Base-by-base conservation (phyloP, 345 rosid species). In the Acer campestre region DNA sequence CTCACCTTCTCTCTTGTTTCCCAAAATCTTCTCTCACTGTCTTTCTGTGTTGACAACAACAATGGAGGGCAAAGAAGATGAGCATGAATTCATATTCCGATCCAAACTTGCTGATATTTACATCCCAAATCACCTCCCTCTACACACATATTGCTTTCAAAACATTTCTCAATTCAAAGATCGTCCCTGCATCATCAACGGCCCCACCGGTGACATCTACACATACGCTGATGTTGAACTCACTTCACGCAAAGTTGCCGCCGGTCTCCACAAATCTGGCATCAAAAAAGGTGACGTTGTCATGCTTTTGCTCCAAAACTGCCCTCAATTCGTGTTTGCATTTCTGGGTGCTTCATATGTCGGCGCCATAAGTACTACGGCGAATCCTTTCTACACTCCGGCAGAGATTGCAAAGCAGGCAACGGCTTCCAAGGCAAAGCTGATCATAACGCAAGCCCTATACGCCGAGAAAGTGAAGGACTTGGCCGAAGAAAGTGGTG, bases 291-390 rank as follows among this genome's bases (percentile, higher is more conserved):
- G 92, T 2, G 89, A 90, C n/a, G 96, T 91, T 6, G 80, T 91
- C 72, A 86, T 91, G 96, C 88, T 91, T 46, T 63, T 90, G 77
- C 88, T 91, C 63, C 92, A 81, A 10, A 90, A 91, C 87, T 87
- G 85, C 2, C 86, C 89, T 0, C 90, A 91, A 22, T 91, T 91
- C 70, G 89, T 89, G 27, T 81, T 86, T 29, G 79, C 91, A 0
- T 91, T 91, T 76, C 84, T 91, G 1, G 95, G 90, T 0, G 95
- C 92, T 0, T 87, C 93, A 0, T 66, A 9, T 63, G 78, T 75
- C 16, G 93, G 93, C 0, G 95, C 95, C 51, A 71, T 81, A 18
- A 81, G 70, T 73, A 88, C 95, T 3, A 82, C 93, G 0, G 95
- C 92, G 7, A 91, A 91, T 59, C 92, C 93, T 0, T 88, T 91